Evolutionary conservation across 805 yeast species (phyloP).

Genomic region (Ogataea kodamae): DNA sequence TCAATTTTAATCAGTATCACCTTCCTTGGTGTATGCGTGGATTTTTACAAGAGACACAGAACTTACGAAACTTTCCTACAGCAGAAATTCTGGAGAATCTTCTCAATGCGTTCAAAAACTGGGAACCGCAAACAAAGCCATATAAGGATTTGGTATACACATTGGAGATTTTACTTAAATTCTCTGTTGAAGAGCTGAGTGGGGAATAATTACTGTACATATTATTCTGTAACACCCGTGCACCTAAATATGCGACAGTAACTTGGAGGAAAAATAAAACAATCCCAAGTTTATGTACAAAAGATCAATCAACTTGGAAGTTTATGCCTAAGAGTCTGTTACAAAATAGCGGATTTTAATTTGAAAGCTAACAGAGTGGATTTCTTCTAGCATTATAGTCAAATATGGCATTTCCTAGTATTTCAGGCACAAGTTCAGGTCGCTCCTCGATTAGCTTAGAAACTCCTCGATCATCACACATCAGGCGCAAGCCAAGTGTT

Average conservation of each 20-base stretch:
- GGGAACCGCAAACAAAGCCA: constrained; percentile 82
- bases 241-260: constrained; percentile 9
- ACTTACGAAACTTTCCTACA: constrained; percentile 47
- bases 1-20: constrained; percentile 76
- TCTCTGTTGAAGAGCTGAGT: constrained; percentile 13
- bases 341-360: too few relatives aligned
- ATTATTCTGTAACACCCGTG: constrained; percentile 11
- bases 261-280: constrained; percentile 9
- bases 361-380: too few relatives aligned
- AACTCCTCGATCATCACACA: constrained; percentile 15
- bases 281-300: constrained; percentile 10
- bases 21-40: constrained; percentile 95
- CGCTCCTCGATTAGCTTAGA: constrained; percentile 22
- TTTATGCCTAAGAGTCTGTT: too few relatives aligned
- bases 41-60: constrained; percentile 58
- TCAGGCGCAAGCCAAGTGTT: constrained; percentile 29
- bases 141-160: constrained; percentile 73
- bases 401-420: constrained; percentile 21
- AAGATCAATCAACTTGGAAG: too few relatives aligned
- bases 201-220: constrained; percentile 1
- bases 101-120: constrained; percentile 62
- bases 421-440: constrained; percentile 21
- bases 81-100: constrained; percentile 38
- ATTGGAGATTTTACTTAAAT: constrained; percentile 29
- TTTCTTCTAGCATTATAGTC: too few relatives aligned